These are phyloP conservation scores for Pyracantha coccinea DNA, from an alignment of 331 rosid species.

Conservation along the genomic window DNA sequence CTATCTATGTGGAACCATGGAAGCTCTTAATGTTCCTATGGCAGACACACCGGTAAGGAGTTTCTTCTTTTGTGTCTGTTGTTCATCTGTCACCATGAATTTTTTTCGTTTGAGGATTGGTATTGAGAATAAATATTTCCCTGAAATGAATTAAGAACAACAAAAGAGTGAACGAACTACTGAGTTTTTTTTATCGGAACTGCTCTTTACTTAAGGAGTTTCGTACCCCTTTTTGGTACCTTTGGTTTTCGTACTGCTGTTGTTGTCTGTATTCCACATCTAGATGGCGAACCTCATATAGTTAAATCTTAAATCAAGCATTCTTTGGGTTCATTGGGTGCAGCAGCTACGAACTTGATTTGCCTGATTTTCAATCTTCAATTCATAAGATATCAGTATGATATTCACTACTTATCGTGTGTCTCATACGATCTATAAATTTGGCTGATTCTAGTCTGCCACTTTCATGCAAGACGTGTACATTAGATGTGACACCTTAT, in stretches of 20 bases:
- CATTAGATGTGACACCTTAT: not conserved
- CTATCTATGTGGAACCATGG: slow-evolving; percentile 96
- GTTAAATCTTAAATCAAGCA: not conserved
- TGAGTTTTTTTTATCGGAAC: not conserved
- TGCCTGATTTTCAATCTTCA: not conserved
- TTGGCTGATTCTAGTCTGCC: not conserved
- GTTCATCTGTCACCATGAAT: not conserved
- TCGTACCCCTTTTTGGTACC: not conserved
- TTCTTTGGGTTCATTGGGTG: not conserved
- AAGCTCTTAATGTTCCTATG: slow-evolving; percentile 97
- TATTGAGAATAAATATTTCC: not conserved
- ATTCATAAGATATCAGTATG: not conserved
- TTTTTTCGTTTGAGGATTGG: not conserved
- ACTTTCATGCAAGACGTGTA: not conserved
- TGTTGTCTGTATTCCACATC: not conserved
- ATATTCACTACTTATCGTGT: not conserved
- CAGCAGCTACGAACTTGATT: not conserved
- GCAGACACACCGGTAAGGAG: slow-evolving; percentile 89
- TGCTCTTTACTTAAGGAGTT: not conserved
- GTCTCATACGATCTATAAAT: not conserved
- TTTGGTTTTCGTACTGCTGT: not conserved
- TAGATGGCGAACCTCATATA: not conserved
- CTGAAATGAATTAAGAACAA: not conserved
- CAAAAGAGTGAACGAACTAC: not conserved
- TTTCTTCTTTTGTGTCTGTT: not conserved